Evolutionary conservation across 129 eudicot species (phyloP).

Genomic region (Chrysanthemum lavandulifolium): DNA sequence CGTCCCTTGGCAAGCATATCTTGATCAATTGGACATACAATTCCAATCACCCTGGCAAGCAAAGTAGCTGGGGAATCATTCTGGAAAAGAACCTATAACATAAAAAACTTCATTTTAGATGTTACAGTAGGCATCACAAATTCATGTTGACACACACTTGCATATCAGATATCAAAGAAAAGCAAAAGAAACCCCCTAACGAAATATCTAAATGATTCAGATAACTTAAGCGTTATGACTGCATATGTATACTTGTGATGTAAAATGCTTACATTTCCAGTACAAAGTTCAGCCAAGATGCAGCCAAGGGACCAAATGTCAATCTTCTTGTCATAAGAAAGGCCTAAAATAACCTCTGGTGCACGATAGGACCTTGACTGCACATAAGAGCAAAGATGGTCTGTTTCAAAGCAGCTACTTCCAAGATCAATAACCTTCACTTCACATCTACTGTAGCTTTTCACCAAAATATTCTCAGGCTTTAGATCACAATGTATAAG

Average conservation of each 20-base stretch:
- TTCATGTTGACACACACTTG: too few relatives aligned
- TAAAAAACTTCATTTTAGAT: background rate
- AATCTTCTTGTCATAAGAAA: conserved; percentile 83
- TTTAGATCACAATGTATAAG: conserved; percentile 92
- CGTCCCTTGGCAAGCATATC: conserved; percentile 89
- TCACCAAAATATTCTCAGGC: conserved; percentile 91
- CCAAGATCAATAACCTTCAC: conserved; percentile 94
- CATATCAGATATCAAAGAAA: too few relatives aligned
- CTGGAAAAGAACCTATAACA: conserved; percentile 80
- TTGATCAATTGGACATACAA: conserved; percentile 72
- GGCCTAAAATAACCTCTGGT: conserved; percentile 88
- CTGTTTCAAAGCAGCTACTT: conserved; percentile 91
- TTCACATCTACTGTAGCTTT: conserved; percentile 95
- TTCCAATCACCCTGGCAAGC: conserved; percentile 93
- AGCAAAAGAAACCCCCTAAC: background rate
- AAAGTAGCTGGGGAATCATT: conserved; percentile 98
- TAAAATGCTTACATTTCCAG: conserved; percentile 71
- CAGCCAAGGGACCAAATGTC: conserved; percentile 97
- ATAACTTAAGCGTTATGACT: conserved; percentile 9
- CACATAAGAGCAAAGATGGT: conserved; percentile 91
- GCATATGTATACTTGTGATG: background rate
- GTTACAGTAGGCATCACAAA: too few relatives aligned
- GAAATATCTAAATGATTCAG: background rate
- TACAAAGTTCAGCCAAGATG: conserved; percentile 96
- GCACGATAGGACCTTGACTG: conserved; percentile 95